These are phyloP conservation scores for Sinapis alba DNA, from an alignment of 441 rosid genomes.

Conservation along the genomic window DNA sequence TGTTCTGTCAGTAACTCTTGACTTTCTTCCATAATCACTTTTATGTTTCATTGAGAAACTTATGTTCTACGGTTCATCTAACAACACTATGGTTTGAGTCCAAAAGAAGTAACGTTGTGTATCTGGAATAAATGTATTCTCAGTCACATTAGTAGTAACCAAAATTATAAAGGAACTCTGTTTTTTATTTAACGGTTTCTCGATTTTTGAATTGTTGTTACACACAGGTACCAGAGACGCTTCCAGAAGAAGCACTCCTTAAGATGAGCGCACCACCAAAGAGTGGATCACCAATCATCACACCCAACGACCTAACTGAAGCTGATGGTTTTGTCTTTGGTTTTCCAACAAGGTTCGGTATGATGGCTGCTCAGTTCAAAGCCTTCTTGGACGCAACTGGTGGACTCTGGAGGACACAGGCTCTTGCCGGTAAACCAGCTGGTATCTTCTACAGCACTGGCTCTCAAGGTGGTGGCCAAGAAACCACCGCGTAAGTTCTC, in stretches of 20 bases:
- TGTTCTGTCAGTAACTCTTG: background rate
- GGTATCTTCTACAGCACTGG: conserved; percentile 88
- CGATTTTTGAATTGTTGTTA: background rate
- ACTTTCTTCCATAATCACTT: background rate
- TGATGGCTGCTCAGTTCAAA: conserved; percentile 92
- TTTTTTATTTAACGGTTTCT: background rate
- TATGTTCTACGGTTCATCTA: background rate
- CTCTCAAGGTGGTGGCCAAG: conserved; percentile 94
- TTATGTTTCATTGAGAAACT: background rate
- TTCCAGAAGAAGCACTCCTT: conserved; percentile 68
- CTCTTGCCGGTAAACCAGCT: conserved; percentile 93
- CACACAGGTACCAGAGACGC: conserved; percentile 75
- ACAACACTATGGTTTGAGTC: background rate
- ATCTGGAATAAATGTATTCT: background rate
- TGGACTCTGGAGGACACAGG: conserved; percentile 70
- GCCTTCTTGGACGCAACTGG: conserved; percentile 87
- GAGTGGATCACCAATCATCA: conserved; percentile 67
- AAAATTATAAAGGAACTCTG: background rate
- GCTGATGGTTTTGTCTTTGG: conserved; percentile 86
- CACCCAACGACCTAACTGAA: conserved; percentile 63
- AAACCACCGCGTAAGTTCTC: conserved; percentile 78
- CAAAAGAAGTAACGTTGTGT: too few species aligned
- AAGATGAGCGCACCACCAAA: conserved; percentile 84
- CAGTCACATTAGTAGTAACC: background rate
- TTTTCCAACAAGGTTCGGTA: conserved; percentile 87